phyloP scores from a whole-genome alignment of 192 early-diverging fungal species.

The Allomyces macrogynus region DNA sequence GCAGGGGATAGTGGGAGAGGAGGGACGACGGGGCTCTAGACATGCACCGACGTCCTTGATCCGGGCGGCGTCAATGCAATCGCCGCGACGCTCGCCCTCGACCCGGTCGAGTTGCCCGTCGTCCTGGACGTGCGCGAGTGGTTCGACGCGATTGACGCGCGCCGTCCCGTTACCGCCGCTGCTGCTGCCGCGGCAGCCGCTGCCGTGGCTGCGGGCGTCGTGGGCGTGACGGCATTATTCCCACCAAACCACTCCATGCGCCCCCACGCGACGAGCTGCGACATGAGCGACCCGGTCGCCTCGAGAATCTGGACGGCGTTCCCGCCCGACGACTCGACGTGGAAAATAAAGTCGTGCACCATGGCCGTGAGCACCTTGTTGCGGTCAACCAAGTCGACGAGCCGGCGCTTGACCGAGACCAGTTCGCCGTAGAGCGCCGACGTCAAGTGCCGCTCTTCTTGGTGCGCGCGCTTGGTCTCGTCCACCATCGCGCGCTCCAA shows the following conservation, averaged over 20 bases:
- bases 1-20: too few relatives aligned
- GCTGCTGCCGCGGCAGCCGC: conserved; percentile 18
- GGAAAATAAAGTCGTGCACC: conserved; percentile 36
- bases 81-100: conserved; percentile 41
- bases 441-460: too few relatives aligned
- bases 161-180: conserved; percentile 1
- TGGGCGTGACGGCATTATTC: too few relatives aligned
- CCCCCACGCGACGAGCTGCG: conserved; percentile 61
- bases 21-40: conserved; percentile 17
- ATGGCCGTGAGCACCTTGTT: conserved; percentile 41
- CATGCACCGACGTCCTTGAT: conserved; percentile 31
- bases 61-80: conserved; percentile 42
- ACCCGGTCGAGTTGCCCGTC: conserved; percentile 49
- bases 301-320: conserved; percentile 46
- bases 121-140: conserved; percentile 54
- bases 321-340: conserved; percentile 26
- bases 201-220: not conserved
- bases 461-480: too few relatives aligned
- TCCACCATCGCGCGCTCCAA: conserved; percentile 14
- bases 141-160: conserved; percentile 50
- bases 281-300: conserved; percentile 39
- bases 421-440: conserved; percentile 23
- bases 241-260: conserved; percentile 10
- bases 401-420: conserved; percentile 32
- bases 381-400: conserved; percentile 39